Base-by-base conservation (phyloP, 2,329 filamentous ascomycete species). In the Calonectria naviculata region DNA sequence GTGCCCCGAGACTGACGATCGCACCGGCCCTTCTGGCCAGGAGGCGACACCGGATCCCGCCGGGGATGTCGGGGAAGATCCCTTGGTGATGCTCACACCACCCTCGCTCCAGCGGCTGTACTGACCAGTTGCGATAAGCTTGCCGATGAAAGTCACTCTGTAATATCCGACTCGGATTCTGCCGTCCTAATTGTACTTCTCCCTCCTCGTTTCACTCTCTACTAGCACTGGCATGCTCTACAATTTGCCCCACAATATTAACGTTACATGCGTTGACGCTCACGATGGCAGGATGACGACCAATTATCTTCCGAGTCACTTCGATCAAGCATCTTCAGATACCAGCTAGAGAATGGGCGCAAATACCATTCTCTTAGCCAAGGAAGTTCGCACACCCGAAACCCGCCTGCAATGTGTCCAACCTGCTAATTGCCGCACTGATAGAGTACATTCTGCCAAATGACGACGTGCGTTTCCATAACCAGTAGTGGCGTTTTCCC, bases 381-480 rank as follows among this genome's bases (percentile, higher is more conserved):
- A 31, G 56, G 56, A 61, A 61, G 56, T 61, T 4, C 8, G 56
- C 6, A 65, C 49, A 29, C 42, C 69, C 4, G 64, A 68, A 31
- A 72, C 49, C 60, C 52, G 38, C 66, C n/a, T 3, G 0, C 0
- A 4, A 2, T 5, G 5, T 2, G 2, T 3, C 12, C 0, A 5
- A 6, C 12, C 7, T 2, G 0, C 4, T 71, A 19, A 73, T 28
- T 2, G 5, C 0, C 0, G 0, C 5, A 12, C 0, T 26, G 4
- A 5, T 2, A 75, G 73, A 62, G 34, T 75, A 75, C 8, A 75
- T 67, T 41, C 64, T 75, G 0, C 74, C 74, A 0, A 75, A 73
- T 4, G 74, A 75, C 15, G 60, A 73, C 5, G 73, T 73, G 4
- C 6, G 12, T 21, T 8, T 24, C 5, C 0, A 15, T 2, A 0